Base-by-base conservation (phyloP, 805 yeast genomes). In the Tetrapisispora iriomotensis region DNA sequence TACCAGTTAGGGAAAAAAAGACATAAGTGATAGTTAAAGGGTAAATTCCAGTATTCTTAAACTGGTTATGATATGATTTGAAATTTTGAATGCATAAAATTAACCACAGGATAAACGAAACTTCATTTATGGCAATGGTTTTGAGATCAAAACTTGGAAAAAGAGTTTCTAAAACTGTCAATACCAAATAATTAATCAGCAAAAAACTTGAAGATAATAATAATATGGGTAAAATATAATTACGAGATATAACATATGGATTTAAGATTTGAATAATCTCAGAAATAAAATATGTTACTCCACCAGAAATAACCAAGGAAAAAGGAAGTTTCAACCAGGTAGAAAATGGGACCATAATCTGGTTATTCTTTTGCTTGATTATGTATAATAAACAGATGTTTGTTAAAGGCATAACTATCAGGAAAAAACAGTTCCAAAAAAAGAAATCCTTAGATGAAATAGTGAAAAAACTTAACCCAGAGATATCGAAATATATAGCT, bases 401-500 rank as follows among this genome's bases (percentile, higher is more conserved):
- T 1, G 75, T 42, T 0, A 78, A 29, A 1, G 95, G 95, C 3
- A 78, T 64, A 3, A 68, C 48, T 3, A 71, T 61, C 31, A 84
- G 57, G 7, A 78, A 48, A 2, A 69, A 53, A 33, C 80, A 61
- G 54, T 82, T 81, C 39, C 71, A 42, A n/a, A 65, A 53, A 34
- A 73, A 68, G 18, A 84, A 50, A 6, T 56, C 54, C 14, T 71
- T 65, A 8, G 76, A 59, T 7, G 87, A 74, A 18, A 73, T 40
- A n/a, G 65, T 60, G 38, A 78, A 62, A 50, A 82, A 77, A 42
- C 62, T 67, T n/a, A 50, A 46, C 25, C 86, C 86, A 14, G 76
- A 52, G 22, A 84, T 50, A 51, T 83, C 87, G 47, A 81, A 73
- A 56, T 65, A 87, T 1, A 78, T 72, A 0, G 92, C 83, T 27